Percentiles rank a stretch among this genome's conserved stretches.
Conservation (phyloP, 2,329 filamentous ascomycete genomes). For the Aspergillus versicolor region DNA sequence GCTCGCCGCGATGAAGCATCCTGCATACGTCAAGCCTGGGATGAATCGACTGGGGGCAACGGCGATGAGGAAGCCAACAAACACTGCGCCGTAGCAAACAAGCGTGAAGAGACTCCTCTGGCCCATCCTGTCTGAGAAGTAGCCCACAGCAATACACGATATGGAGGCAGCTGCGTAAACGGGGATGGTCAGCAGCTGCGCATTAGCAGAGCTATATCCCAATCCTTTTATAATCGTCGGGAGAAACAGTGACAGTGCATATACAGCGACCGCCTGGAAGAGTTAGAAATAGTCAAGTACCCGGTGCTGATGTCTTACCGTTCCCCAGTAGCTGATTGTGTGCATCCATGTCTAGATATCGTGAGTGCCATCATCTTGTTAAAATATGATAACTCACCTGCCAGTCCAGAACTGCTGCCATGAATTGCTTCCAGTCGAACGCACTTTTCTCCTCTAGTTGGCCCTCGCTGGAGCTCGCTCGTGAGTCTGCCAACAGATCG, state of each 20-base stretch:
- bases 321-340: neutral
- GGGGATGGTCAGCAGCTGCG: conserved; percentile 42
- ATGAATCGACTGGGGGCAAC: conserved; percentile 36
- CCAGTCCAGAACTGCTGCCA: conserved; percentile 42
- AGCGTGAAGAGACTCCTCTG: conserved; percentile 57
- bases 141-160: conserved; percentile 47
- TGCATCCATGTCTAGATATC: neutral
- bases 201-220: conserved; percentile 39
- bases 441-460: neutral
- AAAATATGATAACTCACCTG: conserved; percentile 29
- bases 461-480: conserved; percentile 26
- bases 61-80: conserved; percentile 52
- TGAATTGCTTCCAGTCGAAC: conserved; percentile 41
- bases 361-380: neutral
- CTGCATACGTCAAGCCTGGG: conserved; percentile 48
- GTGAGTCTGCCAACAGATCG: conserved; percentile 34
- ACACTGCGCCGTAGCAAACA: conserved; percentile 29
- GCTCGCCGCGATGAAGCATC: conserved; percentile 44
- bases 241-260: conserved; percentile 40
- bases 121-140: conserved; percentile 55
- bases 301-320: neutral
- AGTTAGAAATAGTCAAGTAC: neutral
- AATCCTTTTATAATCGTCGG: conserved; percentile 44
- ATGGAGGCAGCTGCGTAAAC: conserved; percentile 41
- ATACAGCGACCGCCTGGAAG: neutral